Conservation (phyloP, 805 yeast genomes). For the Starmerella roubikii region DNA sequence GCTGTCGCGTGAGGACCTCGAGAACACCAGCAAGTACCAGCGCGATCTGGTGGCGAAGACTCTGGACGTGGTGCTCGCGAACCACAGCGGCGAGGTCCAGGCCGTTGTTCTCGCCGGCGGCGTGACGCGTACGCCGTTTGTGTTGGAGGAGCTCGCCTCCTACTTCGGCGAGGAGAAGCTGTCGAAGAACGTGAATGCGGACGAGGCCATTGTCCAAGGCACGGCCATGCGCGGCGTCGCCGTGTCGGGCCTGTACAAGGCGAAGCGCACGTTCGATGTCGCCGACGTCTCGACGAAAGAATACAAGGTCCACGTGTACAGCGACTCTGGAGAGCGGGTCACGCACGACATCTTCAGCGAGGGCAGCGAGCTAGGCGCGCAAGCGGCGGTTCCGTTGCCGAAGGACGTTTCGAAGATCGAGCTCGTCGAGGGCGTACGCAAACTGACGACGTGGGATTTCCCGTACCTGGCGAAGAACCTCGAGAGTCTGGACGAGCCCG, state of each 20-base stretch:
- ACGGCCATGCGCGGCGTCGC: constrained; percentile 72
- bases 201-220: constrained; percentile 87
- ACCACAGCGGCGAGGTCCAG: constrained; percentile 15
- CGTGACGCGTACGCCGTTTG: constrained; percentile 76
- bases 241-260: constrained; percentile 52
- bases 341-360: constrained; percentile 9
- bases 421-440: constrained; percentile 30
- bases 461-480: constrained; percentile 18
- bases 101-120: constrained; percentile 75
- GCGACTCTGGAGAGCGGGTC: constrained; percentile 6
- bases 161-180: constrained; percentile 43
- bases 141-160: constrained; percentile 34
- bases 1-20: constrained; percentile 73
- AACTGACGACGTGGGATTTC: constrained; percentile 23
- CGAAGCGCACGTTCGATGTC: constrained; percentile 42
- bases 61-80: constrained; percentile 37
- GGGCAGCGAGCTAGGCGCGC: constrained; percentile 25
- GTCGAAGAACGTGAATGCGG: constrained; percentile 83
- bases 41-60: constrained; percentile 39
- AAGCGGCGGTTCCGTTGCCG: constrained; percentile 24
- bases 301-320: constrained; percentile 30
- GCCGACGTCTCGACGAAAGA: constrained; percentile 42
- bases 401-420: constrained; percentile 24
- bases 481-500: constrained; percentile 22
- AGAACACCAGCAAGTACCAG: constrained; percentile 32